Evolutionary conservation across 441 rosid species (phyloP), one percentile per base, ranked within the genome.

Genomic region (Euphorbia celastroides): DNA sequence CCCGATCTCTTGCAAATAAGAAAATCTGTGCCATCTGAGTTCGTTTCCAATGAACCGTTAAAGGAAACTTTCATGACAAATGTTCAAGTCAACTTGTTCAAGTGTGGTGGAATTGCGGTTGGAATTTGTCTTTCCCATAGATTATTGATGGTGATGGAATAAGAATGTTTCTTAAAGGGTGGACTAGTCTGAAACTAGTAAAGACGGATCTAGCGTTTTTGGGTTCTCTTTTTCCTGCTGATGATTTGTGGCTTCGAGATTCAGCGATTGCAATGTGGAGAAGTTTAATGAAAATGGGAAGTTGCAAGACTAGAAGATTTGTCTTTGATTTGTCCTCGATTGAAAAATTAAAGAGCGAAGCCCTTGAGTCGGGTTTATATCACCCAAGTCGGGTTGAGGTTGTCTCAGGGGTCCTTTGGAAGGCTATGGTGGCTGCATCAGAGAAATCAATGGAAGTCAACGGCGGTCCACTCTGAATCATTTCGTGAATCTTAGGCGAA

Each of bases 71-170:
- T 16, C 5, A 64, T 74, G 14, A 55, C 78, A 0, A 82, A 75
- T 13, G 41, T 84, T 66, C 82, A 83, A 54, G 86, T 72, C 0
- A 87, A 77, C 30, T 68, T 78, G 2, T 83, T 87, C n/a, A 5
- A 69, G 5, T 84, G 86, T 2, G 84, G 86, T 0, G 82, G 90
- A 2, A 70, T 86, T 14, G 82, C 80, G 2, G 50, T 87, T 10
- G 86, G 84, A 4, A 11, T 80, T 1, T 80, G 88, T 70, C 73
- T 83, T 31, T 69, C 85, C 20, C 92, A 89, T 71, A 81, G 57
- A 66, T 86, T 60, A 55, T 85, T 11, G 92, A 87, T 19, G 90
- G 86, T 9, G 77, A 74, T 2, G 83, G 85, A 2, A 23, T 83
- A 5, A 67, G 79, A 27, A 72, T 74, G 19, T 84, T 87, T 77